These are phyloP conservation scores for Pterocarpus macrocarpus DNA, from an alignment of 306 rosid genomes.

Conservation along the genomic window DNA sequence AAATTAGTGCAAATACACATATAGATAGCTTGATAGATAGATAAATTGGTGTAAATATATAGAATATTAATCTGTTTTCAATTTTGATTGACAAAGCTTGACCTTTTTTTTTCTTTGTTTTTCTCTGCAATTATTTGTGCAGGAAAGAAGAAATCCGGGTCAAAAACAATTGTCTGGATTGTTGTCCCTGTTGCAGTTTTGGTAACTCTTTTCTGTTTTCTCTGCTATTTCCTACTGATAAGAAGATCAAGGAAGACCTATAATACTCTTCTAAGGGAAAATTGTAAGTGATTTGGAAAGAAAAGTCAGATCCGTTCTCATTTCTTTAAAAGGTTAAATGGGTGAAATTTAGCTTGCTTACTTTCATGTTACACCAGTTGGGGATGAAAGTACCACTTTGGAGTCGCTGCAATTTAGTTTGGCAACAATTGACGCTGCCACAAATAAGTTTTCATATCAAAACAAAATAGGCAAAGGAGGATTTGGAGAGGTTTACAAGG, in stretches of 20 bases:
- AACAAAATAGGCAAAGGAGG: constrained; percentile 65
- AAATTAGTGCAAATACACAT: no score
- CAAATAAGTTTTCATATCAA: constrained; percentile 54
- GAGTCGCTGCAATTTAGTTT: constrained; percentile 55
- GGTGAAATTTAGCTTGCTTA: neutral
- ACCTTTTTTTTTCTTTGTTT: neutral
- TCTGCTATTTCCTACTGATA: constrained; percentile 42
- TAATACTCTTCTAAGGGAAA: constrained; percentile 31
- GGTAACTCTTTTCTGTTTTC: constrained; percentile 15
- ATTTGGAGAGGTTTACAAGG: constrained; percentile 71
- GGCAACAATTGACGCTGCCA: constrained; percentile 57
- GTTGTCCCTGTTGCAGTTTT: constrained; percentile 31
- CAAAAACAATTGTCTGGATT: constrained; percentile 11
- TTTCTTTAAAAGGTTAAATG: neutral
- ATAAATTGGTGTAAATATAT: neutral
- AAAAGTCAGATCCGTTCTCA: neutral
- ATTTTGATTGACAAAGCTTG: neutral
- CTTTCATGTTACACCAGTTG: constrained; percentile 25
- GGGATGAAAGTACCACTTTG: constrained; percentile 37
- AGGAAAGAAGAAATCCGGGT: constrained; percentile 39
- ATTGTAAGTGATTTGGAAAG: constrained; percentile 5
- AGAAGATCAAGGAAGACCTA: constrained; percentile 36
- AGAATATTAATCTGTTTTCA: neutral
- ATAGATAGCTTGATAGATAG: no score
- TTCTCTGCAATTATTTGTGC: neutral